Base-by-base conservation (phyloP, 2,329 filamentous ascomycete genomes). In the Alternaria ventricosa region DNA sequence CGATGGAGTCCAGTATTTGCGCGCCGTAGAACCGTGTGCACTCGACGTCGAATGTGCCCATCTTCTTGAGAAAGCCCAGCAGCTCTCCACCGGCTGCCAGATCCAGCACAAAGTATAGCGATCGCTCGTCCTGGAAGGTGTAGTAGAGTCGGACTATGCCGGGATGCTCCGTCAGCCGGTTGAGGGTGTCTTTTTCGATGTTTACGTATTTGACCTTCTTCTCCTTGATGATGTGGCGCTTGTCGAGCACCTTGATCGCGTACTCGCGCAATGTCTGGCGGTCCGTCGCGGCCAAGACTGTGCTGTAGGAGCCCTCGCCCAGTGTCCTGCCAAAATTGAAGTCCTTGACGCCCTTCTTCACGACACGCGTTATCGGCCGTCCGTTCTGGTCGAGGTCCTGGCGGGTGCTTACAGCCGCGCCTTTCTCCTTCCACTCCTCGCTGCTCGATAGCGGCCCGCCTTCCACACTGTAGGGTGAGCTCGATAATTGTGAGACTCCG, bases 191-290 rank as follows among this genome's bases (percentile, higher is more conserved):
- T 83, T 97, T 97, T 81, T 99, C 96, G 74, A 99, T 99, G 81
- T 98, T 99, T 81, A 99, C 96, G 77, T 99, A 99, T 85, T 99
- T 99, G 76, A 99, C 97, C 86, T 99, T 99, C 82, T 97, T 98
- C 83, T 99, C 96, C 82, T 98, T 99, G 85, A 99, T 99, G 76
- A 99, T 99, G 80, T 99, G 96, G 74, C 94, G 89, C 83, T 99
- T 99, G 82, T 99, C 96, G 50, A 99, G 87, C 15, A 99, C 95
- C 80, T 99, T 99, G 82, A 99, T 94, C 25, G 96, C 96, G 77
- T 98, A 98, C 79, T 99, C 95, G 75, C 97, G 97, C 61, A 96
- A 84, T 1, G 93, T 97, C 80, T 97, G 93, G 65, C 95, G 90
- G 80, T 99, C 96, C 5, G 94, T 97, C 41, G 94, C 96, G 56